Evolutionary conservation across 2,329 filamentous ascomycete species (phyloP), one percentile per base, ranked within the genome.

Genomic region (Pseudohalonectria lignicola): DNA sequence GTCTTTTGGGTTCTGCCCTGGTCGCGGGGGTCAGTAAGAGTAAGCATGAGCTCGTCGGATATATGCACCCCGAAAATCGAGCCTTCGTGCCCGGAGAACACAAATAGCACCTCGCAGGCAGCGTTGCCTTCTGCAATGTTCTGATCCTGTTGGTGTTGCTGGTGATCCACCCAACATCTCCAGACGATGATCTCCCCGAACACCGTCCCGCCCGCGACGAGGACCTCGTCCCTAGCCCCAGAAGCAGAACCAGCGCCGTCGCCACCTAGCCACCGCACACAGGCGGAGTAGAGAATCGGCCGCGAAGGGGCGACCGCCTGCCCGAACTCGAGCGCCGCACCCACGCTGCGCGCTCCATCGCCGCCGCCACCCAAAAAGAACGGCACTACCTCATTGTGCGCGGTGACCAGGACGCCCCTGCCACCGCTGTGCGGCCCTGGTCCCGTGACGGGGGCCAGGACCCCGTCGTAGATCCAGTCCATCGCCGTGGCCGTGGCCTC

Each of bases 111-210:
- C 46, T 71, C 61, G 29, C 59, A 60, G 15, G 17, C 30, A 17
- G 15, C 41, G 41, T 23, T 9, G 25, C 43, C 37, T 13, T 44
- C 34, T 13, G 30, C 19, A 5, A 32, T 28, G 11, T 19, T 39
- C 15, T 15, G 26, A 4, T 17, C n/a, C 10, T 15, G 23, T 6
- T 17, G 25, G 39, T 4, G 10, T 8, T 17, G 23, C 6, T 17
- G 25, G 39, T 4, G 10, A 4, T 17, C 21, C 40, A 44, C n/a
- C 69, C 48, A 34, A 48, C 76, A 87, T 46, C 79, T 84, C 92
- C 92, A 96, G 13, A 94, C 74, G 28, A 95, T 68, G 25, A 98
- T 83, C 56, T 96, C 88, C 3, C 92, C 92, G 59, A 96, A 96
- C 1, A 90, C 87, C 0, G 92, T 96, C 1, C 92, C 92, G 3